These are phyloP conservation scores for Trichophaea hybrida DNA, from an alignment of 2,329 filamentous ascomycete species.

Conservation along the genomic window DNA sequence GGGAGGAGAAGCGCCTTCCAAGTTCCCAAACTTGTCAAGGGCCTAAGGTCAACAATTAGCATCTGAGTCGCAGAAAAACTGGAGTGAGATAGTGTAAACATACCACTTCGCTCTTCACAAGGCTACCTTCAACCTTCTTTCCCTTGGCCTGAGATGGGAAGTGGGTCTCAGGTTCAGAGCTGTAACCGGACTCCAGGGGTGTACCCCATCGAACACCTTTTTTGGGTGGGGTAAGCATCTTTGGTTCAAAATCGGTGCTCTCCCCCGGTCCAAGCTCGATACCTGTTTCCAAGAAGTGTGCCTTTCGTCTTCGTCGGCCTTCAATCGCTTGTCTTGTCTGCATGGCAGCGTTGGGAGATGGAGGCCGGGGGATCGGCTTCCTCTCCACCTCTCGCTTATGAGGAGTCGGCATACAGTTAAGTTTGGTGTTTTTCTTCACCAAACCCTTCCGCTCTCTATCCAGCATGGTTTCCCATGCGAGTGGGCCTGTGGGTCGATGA, in stretches of 20 bases:
- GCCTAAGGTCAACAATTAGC: neutral
- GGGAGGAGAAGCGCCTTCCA: neutral
- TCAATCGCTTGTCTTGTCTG: neutral
- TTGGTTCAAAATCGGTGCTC: neutral
- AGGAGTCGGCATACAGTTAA: neutral
- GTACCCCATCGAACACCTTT: slow-evolving; percentile 1
- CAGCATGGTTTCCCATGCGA: neutral
- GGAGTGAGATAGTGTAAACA: neutral
- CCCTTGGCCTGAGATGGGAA: neutral
- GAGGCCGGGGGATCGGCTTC: neutral
- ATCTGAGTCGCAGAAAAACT: neutral
- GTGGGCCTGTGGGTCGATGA: neutral
- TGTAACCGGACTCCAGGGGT: neutral
- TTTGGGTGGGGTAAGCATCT: neutral
- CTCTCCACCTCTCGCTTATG: neutral
- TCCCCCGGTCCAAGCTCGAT: slow-evolving; percentile 3
- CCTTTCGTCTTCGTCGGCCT: neutral
- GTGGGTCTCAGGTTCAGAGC: neutral
- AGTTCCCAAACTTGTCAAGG: neutral
- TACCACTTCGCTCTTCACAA: neutral
- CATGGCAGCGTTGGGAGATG: neutral
- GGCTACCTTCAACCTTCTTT: neutral
- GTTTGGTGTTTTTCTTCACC: slow-evolving; percentile 1
- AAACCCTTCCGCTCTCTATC: neutral
- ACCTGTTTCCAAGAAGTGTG: neutral